Conservation (phyloP, 2,329 filamentous ascomycete genomes). For the Monilinia laxa region DNA sequence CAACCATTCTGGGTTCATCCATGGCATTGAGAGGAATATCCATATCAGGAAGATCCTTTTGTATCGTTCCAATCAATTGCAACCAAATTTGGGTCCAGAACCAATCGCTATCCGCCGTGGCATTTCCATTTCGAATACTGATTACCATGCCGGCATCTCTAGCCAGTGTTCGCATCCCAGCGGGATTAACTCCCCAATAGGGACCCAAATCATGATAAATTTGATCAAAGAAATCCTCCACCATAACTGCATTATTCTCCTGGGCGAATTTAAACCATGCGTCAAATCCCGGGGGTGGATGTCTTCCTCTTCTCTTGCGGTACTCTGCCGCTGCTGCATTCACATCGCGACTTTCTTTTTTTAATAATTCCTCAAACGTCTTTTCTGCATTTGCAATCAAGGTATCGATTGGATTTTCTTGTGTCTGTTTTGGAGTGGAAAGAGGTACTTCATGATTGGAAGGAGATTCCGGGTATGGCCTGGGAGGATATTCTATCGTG, state of each 20-base stretch:
- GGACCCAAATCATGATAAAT: constrained; percentile 53
- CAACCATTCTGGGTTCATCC: constrained; percentile 62
- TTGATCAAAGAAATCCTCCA: constrained; percentile 61
- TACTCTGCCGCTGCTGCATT: constrained; percentile 52
- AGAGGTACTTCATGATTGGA: background rate
- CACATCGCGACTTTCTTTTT: constrained; percentile 47
- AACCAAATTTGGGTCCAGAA: constrained; percentile 45
- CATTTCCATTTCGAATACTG: constrained; percentile 53
- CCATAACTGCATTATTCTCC: constrained; percentile 51
- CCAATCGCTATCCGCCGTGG: constrained; percentile 47
- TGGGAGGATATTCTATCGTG: background rate
- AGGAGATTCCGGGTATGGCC: background rate
- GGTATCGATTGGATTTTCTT: constrained; percentile 47
- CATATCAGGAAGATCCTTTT: constrained; percentile 58
- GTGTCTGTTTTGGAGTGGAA: constrained; percentile 1
- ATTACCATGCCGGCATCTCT: constrained; percentile 61
- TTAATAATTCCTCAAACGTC: constrained; percentile 44
- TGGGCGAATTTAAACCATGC: constrained; percentile 56
- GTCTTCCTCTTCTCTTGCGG: constrained; percentile 55
- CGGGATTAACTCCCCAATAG: constrained; percentile 49
- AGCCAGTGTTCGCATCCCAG: constrained; percentile 51
- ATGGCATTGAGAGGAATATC: constrained; percentile 65
- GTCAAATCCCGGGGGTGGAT: constrained; percentile 64
- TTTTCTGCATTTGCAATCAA: constrained; percentile 46
- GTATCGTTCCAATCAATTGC: constrained; percentile 44